Evolutionary conservation across 106 monocot genomes (phyloP).

Genomic region (Phalaenopsis equestris): DNA sequence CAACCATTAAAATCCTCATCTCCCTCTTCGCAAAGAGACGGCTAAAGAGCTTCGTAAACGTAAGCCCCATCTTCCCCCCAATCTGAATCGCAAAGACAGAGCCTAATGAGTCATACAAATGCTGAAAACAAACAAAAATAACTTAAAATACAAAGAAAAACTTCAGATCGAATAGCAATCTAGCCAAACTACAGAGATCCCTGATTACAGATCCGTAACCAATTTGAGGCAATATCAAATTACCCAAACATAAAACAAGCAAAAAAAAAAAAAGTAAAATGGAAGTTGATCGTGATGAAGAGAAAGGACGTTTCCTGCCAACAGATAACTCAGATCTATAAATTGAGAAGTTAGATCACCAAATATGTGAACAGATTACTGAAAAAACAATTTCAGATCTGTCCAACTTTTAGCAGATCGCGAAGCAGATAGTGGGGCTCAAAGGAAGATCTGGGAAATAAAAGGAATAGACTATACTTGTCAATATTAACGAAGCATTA

Average conservation of each 20-base stretch:
- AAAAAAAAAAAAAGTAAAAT: background rate
- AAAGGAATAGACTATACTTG: background rate
- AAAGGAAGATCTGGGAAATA: background rate
- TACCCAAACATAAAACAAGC: background rate
- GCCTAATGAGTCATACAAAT: background rate
- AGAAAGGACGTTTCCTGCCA: background rate
- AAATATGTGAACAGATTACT: background rate
- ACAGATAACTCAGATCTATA: background rate
- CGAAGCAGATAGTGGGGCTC: background rate
- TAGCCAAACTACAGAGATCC: background rate
- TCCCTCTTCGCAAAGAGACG: constrained; percentile 25
- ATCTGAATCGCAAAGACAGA: background rate
- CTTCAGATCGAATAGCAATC: background rate
- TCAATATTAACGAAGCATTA: constrained; percentile 1
- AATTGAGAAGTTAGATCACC: background rate
- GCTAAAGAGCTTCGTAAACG: constrained; percentile 20
- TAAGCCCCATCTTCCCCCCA: constrained; percentile 13
- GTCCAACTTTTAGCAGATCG: background rate
- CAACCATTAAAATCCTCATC: constrained; percentile 26
- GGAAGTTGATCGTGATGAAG: background rate
- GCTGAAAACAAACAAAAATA: background rate
- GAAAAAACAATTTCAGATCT: background rate
- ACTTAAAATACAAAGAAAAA: background rate
- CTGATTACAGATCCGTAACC: background rate
- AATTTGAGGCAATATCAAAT: background rate